These are phyloP conservation scores for Lactarius hengduanensis DNA, from an alignment of 768 basidiomycete genomes.

Conservation along the genomic window DNA sequence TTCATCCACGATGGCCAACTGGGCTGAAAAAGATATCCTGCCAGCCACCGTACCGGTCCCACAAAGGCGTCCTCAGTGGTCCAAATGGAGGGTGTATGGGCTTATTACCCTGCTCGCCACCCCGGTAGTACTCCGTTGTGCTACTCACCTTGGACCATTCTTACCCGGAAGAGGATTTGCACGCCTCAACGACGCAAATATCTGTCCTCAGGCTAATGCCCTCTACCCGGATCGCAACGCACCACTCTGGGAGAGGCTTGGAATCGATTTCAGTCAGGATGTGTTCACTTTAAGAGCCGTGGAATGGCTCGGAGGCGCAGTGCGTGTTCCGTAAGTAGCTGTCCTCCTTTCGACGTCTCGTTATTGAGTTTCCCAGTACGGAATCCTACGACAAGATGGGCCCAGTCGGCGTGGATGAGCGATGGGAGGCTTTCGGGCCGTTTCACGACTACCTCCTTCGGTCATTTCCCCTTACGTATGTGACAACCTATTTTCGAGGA, in stretches of 20 bases:
- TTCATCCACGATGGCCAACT: neutral
- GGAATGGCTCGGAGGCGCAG: slow-evolving; percentile 41
- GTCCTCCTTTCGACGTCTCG: neutral
- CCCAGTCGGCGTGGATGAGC: slow-evolving; percentile 47
- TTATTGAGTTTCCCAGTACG: slow-evolving; percentile 39
- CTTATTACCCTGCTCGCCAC: neutral
- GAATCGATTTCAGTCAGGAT: slow-evolving; percentile 34
- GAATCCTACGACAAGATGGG: slow-evolving; percentile 52
- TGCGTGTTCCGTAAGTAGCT: slow-evolving; percentile 39
- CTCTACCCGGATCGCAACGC: slow-evolving; percentile 36
- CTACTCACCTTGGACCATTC: neutral
- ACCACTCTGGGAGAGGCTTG: slow-evolving; percentile 36
- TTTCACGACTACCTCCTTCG: slow-evolving; percentile 44
- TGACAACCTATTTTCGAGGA: slow-evolving; percentile 1
- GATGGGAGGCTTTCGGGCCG: slow-evolving; percentile 41
- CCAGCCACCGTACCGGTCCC: neutral
- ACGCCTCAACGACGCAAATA: neutral
- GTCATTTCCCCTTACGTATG: slow-evolving; percentile 63
- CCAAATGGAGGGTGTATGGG: neutral
- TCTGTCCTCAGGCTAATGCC: slow-evolving; percentile 33
- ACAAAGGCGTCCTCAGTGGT: neutral
- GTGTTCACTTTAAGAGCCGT: slow-evolving; percentile 39
- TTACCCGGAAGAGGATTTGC: neutral
- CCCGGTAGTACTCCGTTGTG: neutral
- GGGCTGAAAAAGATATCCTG: neutral